Evolutionary conservation across 75 land plant genomes (phyloP).

Genomic region (Larix kaempferi): DNA sequence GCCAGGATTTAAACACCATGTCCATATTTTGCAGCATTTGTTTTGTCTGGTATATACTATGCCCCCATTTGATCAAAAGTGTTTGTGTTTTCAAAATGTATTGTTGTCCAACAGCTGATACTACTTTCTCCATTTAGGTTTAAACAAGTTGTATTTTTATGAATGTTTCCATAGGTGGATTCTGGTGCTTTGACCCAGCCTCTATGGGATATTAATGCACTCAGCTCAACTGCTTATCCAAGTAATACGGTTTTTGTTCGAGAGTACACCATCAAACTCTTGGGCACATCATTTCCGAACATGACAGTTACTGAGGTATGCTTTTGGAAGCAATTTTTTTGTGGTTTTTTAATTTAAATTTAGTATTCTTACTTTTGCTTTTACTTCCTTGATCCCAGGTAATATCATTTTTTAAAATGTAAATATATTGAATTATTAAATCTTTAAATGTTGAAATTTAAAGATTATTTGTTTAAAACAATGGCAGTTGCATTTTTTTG

Average conservation of each 20-base stretch:
- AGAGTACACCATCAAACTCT: constrained; percentile 89
- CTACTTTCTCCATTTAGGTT: neutral
- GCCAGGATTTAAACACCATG: constrained; percentile 97
- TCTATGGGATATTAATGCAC: constrained; percentile 79
- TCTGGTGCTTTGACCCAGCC: constrained; percentile 86
- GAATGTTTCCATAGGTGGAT: constrained; percentile 59
- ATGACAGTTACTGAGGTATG: constrained; percentile 88
- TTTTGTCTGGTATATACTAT: constrained; percentile 75
- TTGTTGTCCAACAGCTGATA: neutral
- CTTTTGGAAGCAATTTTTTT: neutral
- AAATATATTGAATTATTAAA: neutral
- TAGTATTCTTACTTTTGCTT: no score
- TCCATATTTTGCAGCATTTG: constrained; percentile 81
- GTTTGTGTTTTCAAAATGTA: neutral
- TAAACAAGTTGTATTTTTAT: neutral
- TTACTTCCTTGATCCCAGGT: no score
- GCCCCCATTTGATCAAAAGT: neutral
- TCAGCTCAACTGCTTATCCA: constrained; percentile 65
- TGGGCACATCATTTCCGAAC: constrained; percentile 94
- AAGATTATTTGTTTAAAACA: no score
- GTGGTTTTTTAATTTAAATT: neutral
- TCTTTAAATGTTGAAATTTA: no score
- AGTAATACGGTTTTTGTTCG: constrained; percentile 75
- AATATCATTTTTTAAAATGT: neutral
- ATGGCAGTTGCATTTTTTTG: neutral